Percentiles rank a stretch among this genome's conserved stretches.
Conservation (phyloP, 352 stramenopile species). For the Saprolegnia parasitica region DNA sequence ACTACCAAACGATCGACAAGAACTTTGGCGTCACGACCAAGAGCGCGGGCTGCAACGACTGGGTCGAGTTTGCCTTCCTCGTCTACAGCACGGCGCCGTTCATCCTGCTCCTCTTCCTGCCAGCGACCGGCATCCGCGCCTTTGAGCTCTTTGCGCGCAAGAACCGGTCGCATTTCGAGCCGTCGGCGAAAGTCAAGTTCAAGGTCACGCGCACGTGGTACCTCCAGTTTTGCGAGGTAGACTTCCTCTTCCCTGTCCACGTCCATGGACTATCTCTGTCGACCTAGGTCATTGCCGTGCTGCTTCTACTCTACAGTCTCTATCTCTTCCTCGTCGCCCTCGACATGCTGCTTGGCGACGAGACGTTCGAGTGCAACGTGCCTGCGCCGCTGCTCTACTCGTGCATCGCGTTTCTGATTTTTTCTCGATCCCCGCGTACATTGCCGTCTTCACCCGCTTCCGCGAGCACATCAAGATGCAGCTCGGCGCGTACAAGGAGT, state of each 20-base stretch:
- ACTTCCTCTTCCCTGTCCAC: not conserved
- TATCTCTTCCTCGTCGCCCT: conserved; percentile 37
- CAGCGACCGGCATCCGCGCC: conserved; percentile 50
- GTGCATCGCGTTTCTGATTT: conserved; percentile 52
- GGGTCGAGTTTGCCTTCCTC: conserved; percentile 46
- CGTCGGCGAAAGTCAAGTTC: conserved; percentile 12
- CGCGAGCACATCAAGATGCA: conserved; percentile 84
- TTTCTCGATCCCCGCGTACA: conserved; percentile 56
- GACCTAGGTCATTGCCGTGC: conserved; percentile 16
- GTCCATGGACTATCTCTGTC: not conserved
- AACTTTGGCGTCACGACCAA: conserved; percentile 33
- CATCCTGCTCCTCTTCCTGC: conserved; percentile 56
- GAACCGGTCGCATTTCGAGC: conserved; percentile 55
- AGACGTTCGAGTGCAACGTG: conserved; percentile 54
- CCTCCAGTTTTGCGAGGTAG: conserved; percentile 68
- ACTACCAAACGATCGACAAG: conserved; percentile 46
- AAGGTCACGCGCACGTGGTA: conserved; percentile 78
- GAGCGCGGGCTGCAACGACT: conserved; percentile 50
- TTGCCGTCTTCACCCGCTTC: conserved; percentile 68
- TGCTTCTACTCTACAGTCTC: conserved; percentile 17
- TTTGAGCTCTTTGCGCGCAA: conserved; percentile 75
- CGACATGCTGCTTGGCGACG: conserved; percentile 46
- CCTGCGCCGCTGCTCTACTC: conserved; percentile 43
- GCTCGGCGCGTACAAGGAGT: conserved; percentile 73
- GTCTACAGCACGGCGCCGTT: conserved; percentile 66